Evolutionary conservation across 2,329 filamentous ascomycete genomes (phyloP).

Genomic region (Colletotrichum chrysophilum): DNA sequence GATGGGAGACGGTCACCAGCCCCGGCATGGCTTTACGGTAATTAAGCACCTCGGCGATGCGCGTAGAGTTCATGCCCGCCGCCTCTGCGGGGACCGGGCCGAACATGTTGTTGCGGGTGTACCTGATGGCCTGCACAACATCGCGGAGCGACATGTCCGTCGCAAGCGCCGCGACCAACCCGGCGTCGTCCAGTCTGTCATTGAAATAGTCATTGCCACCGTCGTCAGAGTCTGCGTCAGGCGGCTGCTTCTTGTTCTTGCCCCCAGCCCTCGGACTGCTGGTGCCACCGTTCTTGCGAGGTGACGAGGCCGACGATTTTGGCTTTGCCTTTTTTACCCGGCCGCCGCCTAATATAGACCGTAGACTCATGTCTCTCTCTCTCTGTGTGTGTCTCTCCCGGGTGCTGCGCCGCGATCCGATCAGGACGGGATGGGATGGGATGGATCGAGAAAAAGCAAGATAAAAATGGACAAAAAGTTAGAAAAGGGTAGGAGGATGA

Average conservation of each 20-base stretch:
- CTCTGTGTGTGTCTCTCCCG: not conserved
- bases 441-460: not conserved
- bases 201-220: slow-evolving; percentile 35
- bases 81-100: slow-evolving; percentile 61
- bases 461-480: not conserved
- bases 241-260: slow-evolving; percentile 18
- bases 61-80: slow-evolving; percentile 67
- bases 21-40: slow-evolving; percentile 65
- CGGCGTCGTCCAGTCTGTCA: slow-evolving; percentile 64
- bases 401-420: not conserved
- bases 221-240: not conserved
- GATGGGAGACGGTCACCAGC: slow-evolving; percentile 68
- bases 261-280: not conserved
- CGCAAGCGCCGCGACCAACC: slow-evolving; percentile 59
- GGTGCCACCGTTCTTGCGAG: slow-evolving; percentile 27
- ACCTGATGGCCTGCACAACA: slow-evolving; percentile 68
- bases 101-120: slow-evolving; percentile 69
- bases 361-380: slow-evolving; percentile 28
- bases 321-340: slow-evolving; percentile 36
- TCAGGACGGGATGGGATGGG: not conserved
- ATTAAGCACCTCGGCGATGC: slow-evolving; percentile 68
- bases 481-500: not conserved
- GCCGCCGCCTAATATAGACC: slow-evolving; percentile 42
- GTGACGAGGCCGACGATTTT: slow-evolving; percentile 27
- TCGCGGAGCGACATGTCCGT: slow-evolving; percentile 63